Evolutionary conservation across 2,329 filamentous ascomycete species (phyloP).

Genomic region (Aspergillus ruber): DNA sequence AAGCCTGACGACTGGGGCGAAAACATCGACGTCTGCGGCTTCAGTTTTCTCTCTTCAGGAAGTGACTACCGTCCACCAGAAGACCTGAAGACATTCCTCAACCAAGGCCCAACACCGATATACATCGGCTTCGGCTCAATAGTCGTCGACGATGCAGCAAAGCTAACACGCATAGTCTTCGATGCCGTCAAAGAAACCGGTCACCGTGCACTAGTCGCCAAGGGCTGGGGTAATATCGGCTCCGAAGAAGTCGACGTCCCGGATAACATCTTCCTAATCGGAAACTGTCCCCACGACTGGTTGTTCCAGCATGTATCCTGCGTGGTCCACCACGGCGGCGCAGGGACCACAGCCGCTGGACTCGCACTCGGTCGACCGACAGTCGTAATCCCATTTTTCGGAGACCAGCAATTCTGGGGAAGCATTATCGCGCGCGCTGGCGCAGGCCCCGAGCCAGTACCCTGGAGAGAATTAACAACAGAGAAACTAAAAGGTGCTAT

Average conservation of each 20-base stretch:
- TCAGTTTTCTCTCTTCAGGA: conserved; percentile 66
- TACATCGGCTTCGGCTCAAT: conserved; percentile 83
- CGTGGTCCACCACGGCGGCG: conserved; percentile 82
- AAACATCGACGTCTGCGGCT: conserved; percentile 67
- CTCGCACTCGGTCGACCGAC: conserved; percentile 74
- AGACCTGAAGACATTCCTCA: conserved; percentile 61
- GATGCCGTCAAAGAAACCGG: conserved; percentile 61
- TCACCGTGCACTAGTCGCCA: conserved; percentile 73
- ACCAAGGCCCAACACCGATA: conserved; percentile 63
- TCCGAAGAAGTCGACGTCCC: conserved; percentile 64
- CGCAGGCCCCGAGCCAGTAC: conserved; percentile 65
- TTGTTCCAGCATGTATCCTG: conserved; percentile 73
- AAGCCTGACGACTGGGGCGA: conserved; percentile 71
- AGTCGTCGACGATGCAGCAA: conserved; percentile 68
- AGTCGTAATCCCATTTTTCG: conserved; percentile 79
- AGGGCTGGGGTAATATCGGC: conserved; percentile 82
- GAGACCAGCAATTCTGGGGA: conserved; percentile 79
- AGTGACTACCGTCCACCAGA: conserved; percentile 60
- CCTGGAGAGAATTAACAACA: conserved; percentile 60
- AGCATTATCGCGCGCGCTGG: conserved; percentile 66
- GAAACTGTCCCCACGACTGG: conserved; percentile 85
- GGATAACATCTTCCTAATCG: conserved; percentile 73
- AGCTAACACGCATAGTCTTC: conserved; percentile 65
- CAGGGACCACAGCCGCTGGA: conserved; percentile 82
- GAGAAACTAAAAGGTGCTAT: conserved; percentile 63